These are phyloP conservation scores for Potentilla sterilis DNA, from an alignment of 306 rosid genomes.

Conservation along the genomic window DNA sequence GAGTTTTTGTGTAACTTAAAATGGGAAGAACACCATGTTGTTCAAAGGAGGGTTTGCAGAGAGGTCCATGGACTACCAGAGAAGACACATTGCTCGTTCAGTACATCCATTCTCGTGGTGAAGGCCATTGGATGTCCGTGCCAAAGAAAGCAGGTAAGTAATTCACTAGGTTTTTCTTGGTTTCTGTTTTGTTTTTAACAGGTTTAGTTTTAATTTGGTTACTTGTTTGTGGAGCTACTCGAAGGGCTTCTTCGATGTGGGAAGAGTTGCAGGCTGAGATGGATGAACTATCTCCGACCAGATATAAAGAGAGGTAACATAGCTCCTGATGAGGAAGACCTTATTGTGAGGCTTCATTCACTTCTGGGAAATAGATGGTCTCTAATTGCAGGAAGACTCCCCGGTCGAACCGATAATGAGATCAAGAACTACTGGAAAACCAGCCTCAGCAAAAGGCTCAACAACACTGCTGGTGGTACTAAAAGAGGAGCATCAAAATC, in stretches of 20 bases:
- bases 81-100: slow-evolving; percentile 71
- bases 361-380: slow-evolving; percentile 86
- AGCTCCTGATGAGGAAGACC: slow-evolving; percentile 64
- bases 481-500: slow-evolving; percentile 15
- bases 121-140: slow-evolving; percentile 76
- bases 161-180: neutral
- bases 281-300: slow-evolving; percentile 76
- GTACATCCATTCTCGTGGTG: slow-evolving; percentile 63
- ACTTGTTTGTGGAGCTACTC: neutral
- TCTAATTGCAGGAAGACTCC: slow-evolving; percentile 72
- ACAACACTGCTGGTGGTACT: slow-evolving; percentile 11
- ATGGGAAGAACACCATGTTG: slow-evolving; percentile 81
- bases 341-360: slow-evolving; percentile 62
- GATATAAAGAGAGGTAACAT: slow-evolving; percentile 79
- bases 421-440: slow-evolving; percentile 81
- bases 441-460: slow-evolving; percentile 47
- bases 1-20: neutral
- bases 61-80: slow-evolving; percentile 77
- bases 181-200: neutral
- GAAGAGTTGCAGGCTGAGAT: slow-evolving; percentile 70
- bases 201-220: neutral
- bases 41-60: slow-evolving; percentile 59
- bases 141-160: slow-evolving; percentile 62
- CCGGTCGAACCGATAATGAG: slow-evolving; percentile 74
- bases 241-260: slow-evolving; percentile 76